phyloP scores from a whole-genome alignment of 2,329 filamentous ascomycete species.

The Mariannaea elegans region DNA sequence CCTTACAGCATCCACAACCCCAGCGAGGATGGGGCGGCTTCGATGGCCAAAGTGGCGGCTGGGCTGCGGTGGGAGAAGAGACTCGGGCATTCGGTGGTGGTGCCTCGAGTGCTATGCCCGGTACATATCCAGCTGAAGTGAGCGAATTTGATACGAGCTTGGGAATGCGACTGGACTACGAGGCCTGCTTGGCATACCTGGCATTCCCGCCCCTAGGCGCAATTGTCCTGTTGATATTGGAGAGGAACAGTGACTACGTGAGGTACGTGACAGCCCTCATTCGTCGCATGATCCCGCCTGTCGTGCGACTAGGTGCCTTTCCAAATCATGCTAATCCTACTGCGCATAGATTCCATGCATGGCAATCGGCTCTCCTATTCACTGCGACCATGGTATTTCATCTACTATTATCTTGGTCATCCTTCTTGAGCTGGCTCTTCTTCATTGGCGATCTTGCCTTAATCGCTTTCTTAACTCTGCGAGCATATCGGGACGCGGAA shows the following conservation, averaged over 20 bases:
- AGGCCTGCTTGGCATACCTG: constrained; percentile 90
- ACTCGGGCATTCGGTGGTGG: constrained; percentile 30
- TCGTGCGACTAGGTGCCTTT: too few species aligned
- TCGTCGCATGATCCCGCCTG: too few species aligned
- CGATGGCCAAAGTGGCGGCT: constrained; percentile 48
- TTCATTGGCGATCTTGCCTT: constrained; percentile 78
- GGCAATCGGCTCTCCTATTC: constrained; percentile 90
- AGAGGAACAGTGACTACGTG: constrained; percentile 97
- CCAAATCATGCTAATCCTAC: constrained; percentile 16
- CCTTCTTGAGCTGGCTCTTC: constrained; percentile 83
- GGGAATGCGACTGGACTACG: constrained; percentile 85
- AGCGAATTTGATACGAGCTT: constrained; percentile 92
- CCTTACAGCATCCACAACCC: constrained; percentile 61
- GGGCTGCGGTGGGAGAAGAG: constrained; percentile 37
- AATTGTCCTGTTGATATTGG: constrained; percentile 82
- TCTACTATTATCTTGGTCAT: constrained; percentile 86
- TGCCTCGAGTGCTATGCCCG: constrained; percentile 42
- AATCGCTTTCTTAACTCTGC: constrained; percentile 79
- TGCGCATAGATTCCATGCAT: constrained; percentile 84
- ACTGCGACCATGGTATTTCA: constrained; percentile 79
- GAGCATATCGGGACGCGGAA: constrained; percentile 85
- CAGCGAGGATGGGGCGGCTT: constrained; percentile 62
- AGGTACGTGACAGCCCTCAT: constrained; percentile 63
- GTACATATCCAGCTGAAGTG: constrained; percentile 60
- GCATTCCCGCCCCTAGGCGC: constrained; percentile 85